phyloP scores from a whole-genome alignment of 441 rosid species.

The Erysimum cheiri region DNA sequence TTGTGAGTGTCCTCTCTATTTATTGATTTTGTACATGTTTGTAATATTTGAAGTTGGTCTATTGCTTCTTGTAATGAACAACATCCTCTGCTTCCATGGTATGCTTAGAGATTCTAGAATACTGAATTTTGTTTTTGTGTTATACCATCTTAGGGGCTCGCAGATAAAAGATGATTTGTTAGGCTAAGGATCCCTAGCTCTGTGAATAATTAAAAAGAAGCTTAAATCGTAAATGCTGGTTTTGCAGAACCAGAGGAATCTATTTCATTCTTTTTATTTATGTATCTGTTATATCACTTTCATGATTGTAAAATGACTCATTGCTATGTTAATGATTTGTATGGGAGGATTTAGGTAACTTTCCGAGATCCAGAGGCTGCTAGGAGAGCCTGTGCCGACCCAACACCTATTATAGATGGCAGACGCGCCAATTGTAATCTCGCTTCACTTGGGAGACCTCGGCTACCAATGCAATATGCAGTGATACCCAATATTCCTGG shows the following conservation, averaged over 20 bases:
- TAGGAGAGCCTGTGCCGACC: slow-evolving; percentile 89
- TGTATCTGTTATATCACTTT: slow-evolving; percentile 2
- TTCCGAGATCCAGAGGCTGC: slow-evolving; percentile 97
- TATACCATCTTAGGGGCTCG: slow-evolving; percentile 9
- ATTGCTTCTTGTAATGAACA: slow-evolving; percentile 30
- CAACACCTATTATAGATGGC: slow-evolving; percentile 88
- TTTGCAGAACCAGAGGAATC: not conserved
- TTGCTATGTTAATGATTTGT: slow-evolving; percentile 50
- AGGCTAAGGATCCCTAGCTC: slow-evolving; percentile 14
- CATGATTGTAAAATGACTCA: slow-evolving; percentile 54
- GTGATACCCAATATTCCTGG: slow-evolving; percentile 46
- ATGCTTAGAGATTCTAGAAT: slow-evolving; percentile 2
- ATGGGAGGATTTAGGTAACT: slow-evolving; percentile 96
- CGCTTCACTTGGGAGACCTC: slow-evolving; percentile 89
- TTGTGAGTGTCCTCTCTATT: slow-evolving; percentile 68
- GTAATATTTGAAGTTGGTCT: not conserved
- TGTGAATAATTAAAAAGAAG: not conserved
- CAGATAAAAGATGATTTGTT: not conserved
- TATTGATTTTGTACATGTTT: slow-evolving; percentile 3
- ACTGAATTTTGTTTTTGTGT: not conserved
- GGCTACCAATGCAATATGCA: slow-evolving; percentile 65
- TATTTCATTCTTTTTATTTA: not conserved
- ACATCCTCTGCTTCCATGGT: slow-evolving; percentile 29
- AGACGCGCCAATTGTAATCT: slow-evolving; percentile 95
- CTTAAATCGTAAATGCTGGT: not conserved